Evolutionary conservation across 768 basidiomycete species (phyloP), one percentile per base, ranked within the genome.

Genomic region (Mycena filopes): DNA sequence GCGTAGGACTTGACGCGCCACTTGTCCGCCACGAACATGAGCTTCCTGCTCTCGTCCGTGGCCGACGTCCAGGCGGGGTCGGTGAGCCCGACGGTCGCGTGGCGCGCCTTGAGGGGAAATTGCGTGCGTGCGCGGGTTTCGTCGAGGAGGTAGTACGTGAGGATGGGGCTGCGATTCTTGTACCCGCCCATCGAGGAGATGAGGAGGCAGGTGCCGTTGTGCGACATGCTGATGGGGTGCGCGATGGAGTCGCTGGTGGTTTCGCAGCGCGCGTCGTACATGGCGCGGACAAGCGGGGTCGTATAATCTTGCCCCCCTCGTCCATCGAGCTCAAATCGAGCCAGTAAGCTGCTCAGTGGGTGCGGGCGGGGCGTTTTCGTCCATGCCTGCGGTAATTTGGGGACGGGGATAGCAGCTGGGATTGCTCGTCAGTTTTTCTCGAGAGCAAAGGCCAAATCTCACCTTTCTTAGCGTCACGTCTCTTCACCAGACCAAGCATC

Each of bases 1-100:
- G 65, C 63, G 65, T 77, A 84, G 0, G 81, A 80, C 61, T 82
- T 83, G 63, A 83, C 63, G 16, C 79, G 68, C 18, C 70, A 62
- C 12, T 41, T 45, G 59, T 83, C 81, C 1, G 74, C 81, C 2
- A 75, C 72, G 60, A 79, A 80, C 4, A 83, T 68, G 12, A 83
- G 76, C 41, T 76, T 79, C 36, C 77, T 74, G 15, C 67, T 65
- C 11, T 78, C 78, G 64, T 82, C 79, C 13, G 75, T 66, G 2
- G 67, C 65, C 12, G 73, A 51, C 25, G 73, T 13, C 5, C 36
- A 50, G 9, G 31, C 49, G 21, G 36, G n/a, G 10, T 36, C 49
- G 49, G n/a, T n/a, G 31, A 50, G 33, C 8, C 49, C 49, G 23
- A 50, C 49, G 4, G 33, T 31, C 3, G n/a, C 31, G 23, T 43